Evolutionary conservation across 768 basidiomycete species (phyloP), one percentile per base, ranked within the genome.

Genomic region (Mrakia gelida): DNA sequence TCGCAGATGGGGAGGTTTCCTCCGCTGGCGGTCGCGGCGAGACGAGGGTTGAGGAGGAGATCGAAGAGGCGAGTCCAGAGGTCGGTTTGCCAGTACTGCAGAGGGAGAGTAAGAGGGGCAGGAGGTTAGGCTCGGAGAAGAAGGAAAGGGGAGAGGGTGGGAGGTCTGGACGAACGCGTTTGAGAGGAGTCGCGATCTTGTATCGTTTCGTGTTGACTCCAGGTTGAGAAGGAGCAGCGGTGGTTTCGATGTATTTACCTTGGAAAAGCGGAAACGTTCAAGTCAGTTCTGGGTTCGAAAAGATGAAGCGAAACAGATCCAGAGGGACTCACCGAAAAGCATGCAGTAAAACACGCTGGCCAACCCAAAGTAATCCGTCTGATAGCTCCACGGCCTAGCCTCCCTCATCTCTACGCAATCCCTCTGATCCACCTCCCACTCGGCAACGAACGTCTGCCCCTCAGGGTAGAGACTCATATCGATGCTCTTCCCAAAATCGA

Each of bases 401-500:
- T 94, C 90, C 71, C 92, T 89, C 81, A 96, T 90, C 86, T 98
- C 95, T 77, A 91, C 87, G 85, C 97, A 99, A 84, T 99, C 97
- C 54, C 92, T 88, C 77, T 91, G 91, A 84, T 98, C 95, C 9
- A 91, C 88, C 26, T 90, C 87, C 94, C 95, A 96, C 80, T 96
- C 93, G 3, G 92, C 91, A 72, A 91, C 85, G 85, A 92, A 99
- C 72, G 87, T 87, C 85, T 98, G 96, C 0, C 87, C 89, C 1
- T 86, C 84, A 0, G 94, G 92, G 86, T 94, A 98, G 52, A 92
- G 86, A 18, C 88, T 85, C 52, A 90, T 91, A 83, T 99, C 96
- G 84, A 98, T 91, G 3, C 92, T 90, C 43, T 96, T 90, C n/a
- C 97, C 97, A 85, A 98, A 98, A 85, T 99, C 97, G 83, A 99